Evolutionary conservation across 345 rosid genomes (phyloP).

Genomic region (Aquilaria sinensis): DNA sequence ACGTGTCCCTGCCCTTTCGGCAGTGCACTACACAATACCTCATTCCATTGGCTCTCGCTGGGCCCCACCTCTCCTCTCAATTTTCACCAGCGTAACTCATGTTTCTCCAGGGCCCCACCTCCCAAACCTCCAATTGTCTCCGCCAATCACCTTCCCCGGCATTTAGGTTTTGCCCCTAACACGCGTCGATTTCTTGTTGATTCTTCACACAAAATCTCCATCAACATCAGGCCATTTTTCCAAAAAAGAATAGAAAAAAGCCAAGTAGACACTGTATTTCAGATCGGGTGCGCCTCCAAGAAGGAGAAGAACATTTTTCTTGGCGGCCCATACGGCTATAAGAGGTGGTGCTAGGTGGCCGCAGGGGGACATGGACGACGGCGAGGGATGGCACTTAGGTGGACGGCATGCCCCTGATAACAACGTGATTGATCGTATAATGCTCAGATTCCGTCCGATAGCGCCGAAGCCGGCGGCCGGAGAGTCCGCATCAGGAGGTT

Average conservation of each 20-base stretch:
- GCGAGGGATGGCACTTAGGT: slow-evolving; percentile 18
- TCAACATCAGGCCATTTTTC: slow-evolving; percentile 1
- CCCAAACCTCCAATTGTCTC: slow-evolving; percentile 20
- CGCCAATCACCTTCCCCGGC: neutral
- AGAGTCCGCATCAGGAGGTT: slow-evolving; percentile 14
- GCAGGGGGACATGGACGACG: slow-evolving; percentile 20
- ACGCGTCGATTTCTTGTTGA: slow-evolving; percentile 35
- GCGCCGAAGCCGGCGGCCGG: slow-evolving; percentile 68
- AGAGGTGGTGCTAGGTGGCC: slow-evolving; percentile 2
- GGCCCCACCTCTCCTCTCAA: neutral
- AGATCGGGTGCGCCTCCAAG: neutral
- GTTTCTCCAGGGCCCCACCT: slow-evolving; percentile 15
- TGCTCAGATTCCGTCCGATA: slow-evolving; percentile 83
- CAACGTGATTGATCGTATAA: slow-evolving; percentile 42
- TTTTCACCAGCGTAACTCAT: neutral
- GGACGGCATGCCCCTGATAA: slow-evolving; percentile 27
- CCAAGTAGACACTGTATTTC: neutral
- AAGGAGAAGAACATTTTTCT: neutral
- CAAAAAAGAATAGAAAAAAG: neutral
- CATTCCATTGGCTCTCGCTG: neutral
- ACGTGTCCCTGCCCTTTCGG: slow-evolving; percentile 22
- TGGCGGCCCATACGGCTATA: neutral
- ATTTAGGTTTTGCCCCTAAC: slow-evolving; percentile 26
- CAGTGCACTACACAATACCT: slow-evolving; percentile 8
- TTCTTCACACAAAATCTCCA: slow-evolving; percentile 11